These are phyloP conservation scores for Macrophomina tecta DNA, from an alignment of 2,329 filamentous ascomycete species.

Conservation along the genomic window DNA sequence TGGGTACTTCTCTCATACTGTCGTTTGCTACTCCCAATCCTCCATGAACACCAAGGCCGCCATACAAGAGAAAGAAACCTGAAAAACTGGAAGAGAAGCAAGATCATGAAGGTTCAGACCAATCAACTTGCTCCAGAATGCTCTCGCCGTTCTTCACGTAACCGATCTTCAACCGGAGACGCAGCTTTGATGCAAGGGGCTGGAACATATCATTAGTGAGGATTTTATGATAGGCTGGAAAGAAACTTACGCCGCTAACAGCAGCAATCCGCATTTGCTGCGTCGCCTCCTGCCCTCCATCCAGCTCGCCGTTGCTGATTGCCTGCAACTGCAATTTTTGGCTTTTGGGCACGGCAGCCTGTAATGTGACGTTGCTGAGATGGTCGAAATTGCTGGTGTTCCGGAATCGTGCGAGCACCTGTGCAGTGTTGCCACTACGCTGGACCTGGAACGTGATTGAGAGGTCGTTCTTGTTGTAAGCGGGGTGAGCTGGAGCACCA, in stretches of 20 bases:
- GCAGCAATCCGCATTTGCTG: constrained; percentile 85
- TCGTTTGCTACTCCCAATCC: not conserved
- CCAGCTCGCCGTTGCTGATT: constrained; percentile 81
- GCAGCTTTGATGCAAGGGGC: constrained; percentile 72
- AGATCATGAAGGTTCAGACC: constrained; percentile 72
- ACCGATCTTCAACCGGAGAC: constrained; percentile 83
- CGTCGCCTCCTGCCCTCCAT: constrained; percentile 79
- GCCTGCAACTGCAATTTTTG: constrained; percentile 92
- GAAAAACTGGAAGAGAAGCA: constrained; percentile 7
- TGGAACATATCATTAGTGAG: constrained; percentile 20
- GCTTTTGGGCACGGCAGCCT: constrained; percentile 94
- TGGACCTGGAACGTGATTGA: constrained; percentile 82
- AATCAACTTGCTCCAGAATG: constrained; percentile 92
- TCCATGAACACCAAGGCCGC: not conserved
- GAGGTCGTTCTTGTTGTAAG: constrained; percentile 87
- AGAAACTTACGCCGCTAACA: constrained; percentile 80
- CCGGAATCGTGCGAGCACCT: constrained; percentile 82
- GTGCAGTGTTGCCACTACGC: constrained; percentile 78
- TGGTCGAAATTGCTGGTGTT: constrained; percentile 72
- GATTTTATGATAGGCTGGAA: not conserved
- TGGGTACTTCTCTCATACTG: not conserved
- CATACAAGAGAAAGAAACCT: not conserved
- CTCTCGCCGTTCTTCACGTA: constrained; percentile 75
- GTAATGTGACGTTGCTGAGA: constrained; percentile 79
- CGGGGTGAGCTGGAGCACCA: constrained; percentile 64